Base-by-base conservation (phyloP, 2,329 filamentous ascomycete genomes). In the Tolypocladium inflatum region DNA sequence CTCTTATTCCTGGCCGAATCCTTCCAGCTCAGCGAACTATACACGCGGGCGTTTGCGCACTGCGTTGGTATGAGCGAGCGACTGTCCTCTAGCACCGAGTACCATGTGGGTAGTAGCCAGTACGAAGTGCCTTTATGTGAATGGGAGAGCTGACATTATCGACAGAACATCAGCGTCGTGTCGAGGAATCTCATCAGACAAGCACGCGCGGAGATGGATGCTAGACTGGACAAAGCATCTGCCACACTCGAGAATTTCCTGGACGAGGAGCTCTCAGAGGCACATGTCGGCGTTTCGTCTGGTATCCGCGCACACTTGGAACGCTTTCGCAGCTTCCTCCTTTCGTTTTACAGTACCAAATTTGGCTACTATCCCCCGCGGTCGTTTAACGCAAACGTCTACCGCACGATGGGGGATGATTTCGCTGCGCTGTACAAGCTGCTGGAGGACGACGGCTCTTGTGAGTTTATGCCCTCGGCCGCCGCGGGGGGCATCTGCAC, bases 31-130 rank as follows among this genome's bases (percentile, higher is more conserved):
- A 77, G 76, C 56, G 79, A 84, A n/a, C 71, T 90, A 15, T 93
- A 90, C 76, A 79, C 85, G 13, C 81, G 89, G 65, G 85, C 89
- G 0, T 91, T 92, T 70, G 80, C 82, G 17, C 90, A 94, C 66
- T 91, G 89, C 66, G 86, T 88, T 41, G 90, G 89, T 50, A 91
- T 93, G 89, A 82, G 81, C 60, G 82, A 88, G 23, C 75, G 76
- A 33, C 61, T 92, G 6, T 74, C 77, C 45, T 66, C 72, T 7
- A 82, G 80, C 62, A 68, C 78, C 1, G 88, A 89, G 61, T 89
- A 85, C 60, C 74, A 80, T 68, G 85, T 87, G 74, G 64, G 81
- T 35, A 17, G 81, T 35, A 17, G 19, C 4, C 30, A 30, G 26
- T 30, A 5, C n/a, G n/a, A n/a, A n/a, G 15, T n/a, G 9, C 10